Base-by-base conservation (phyloP, 139 green algal genomes). In the Chlorella sp. region DNA sequence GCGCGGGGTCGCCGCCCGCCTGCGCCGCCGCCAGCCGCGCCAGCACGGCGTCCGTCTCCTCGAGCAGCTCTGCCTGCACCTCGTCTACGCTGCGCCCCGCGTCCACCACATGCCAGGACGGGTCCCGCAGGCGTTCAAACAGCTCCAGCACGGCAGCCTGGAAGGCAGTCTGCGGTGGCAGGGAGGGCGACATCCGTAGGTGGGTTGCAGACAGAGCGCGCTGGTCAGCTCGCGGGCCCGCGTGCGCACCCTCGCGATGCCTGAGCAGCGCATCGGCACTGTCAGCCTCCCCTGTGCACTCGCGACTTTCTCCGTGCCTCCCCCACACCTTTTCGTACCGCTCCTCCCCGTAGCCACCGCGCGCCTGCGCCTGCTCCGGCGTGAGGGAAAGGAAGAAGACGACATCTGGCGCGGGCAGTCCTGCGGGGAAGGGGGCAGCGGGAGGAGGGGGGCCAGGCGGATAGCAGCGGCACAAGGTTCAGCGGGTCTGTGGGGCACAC, bases 341-440 rank as follows among this genome's bases (percentile, higher is more conserved):
- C 82, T 99, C 95, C 61, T 89, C 71, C 0, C 95, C 95, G 67
- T 90, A 99, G 14, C 93, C 93, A 8, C 88, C 91, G 2, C 95
- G 65, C 5, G 61, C 63, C 17, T 80, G 84, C 17, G 90, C 89
- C 27, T 68, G 83, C 53, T 93, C 89, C 2, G 81, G 58, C 11
- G 74, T 72, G 1, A 98, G 62, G 5, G 87, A 19, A 41, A 99
- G 78, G 77, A 92, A 97, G 23, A 98, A 74, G 2, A 97, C 83
- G 8, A 90, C 73, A 76, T 99, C 95, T 0, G 95, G 93, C 17
- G 87, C 91, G 5, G 91, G 91, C 53, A 99, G 84, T 0, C 90
- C 91, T 2, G 50, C 68, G n/a, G 86, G 77, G n/a, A n/a, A n/a
- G n/a, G n/a, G n/a, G n/a, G n/a, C n/a, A n/a, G n/a, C n/a, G n/a